These are phyloP conservation scores for Beauveria sp. DNA, from an alignment of 2,329 filamentous ascomycete genomes.

Conservation along the genomic window DNA sequence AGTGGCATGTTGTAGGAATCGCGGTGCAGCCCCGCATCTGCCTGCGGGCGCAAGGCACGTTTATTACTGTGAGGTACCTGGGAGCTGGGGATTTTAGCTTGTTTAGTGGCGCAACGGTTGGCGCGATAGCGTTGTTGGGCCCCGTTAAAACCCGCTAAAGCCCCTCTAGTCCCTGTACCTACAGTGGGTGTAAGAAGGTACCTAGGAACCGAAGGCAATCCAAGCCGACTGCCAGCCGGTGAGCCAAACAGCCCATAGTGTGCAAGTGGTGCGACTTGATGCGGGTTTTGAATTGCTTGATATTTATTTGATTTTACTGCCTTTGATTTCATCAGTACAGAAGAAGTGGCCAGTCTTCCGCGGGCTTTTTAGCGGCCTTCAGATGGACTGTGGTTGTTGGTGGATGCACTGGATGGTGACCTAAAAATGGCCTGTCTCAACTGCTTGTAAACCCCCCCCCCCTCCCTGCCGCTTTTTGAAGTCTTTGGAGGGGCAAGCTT, in stretches of 20 bases:
- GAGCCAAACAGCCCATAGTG: no score
- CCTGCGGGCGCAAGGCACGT: neutral
- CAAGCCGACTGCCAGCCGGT: no score
- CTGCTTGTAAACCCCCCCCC: neutral
- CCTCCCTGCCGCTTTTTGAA: neutral
- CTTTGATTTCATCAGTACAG: no score
- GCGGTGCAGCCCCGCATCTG: no score
- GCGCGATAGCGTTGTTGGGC: neutral
- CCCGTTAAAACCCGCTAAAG: neutral
- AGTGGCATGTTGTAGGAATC: no score
- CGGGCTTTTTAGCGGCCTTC: no score
- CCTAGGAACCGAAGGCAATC: neutral
- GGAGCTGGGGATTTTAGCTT: neutral
- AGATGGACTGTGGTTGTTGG: no score
- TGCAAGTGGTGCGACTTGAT: no score
- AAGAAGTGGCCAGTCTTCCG: no score
- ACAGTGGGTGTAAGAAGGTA: neutral
- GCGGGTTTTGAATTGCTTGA: no score
- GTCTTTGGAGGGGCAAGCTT: neutral
- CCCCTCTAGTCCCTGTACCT: neutral
- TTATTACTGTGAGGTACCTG: neutral
- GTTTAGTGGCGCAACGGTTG: slow-evolving; percentile 6
- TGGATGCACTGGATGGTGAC: neutral
- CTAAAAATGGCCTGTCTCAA: neutral
- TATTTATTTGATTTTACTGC: no score